Conservation (phyloP, 225 moss, liverwort and hornwort genomes). For the Polytrichum formosum region DNA sequence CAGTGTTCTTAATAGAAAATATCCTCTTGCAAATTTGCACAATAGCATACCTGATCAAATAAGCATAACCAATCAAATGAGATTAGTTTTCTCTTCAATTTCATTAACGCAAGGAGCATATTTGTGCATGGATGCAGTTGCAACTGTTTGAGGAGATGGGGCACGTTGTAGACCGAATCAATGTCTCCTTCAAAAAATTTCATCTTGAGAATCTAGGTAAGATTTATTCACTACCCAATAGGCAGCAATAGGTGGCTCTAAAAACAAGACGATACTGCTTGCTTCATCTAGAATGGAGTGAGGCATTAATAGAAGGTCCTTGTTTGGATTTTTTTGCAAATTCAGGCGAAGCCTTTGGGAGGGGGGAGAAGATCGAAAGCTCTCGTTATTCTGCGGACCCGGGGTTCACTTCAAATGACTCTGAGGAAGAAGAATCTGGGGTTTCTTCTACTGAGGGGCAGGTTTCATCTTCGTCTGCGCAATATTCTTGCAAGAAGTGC, state of each 20-base stretch:
- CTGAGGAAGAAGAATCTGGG: slow-evolving; percentile 25
- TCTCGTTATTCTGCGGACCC: slow-evolving; percentile 69
- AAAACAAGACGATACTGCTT: slow-evolving; percentile 18
- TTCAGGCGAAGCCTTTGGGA: slow-evolving; percentile 70
- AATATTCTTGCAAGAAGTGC: slow-evolving; percentile 61
- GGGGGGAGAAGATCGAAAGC: slow-evolving; percentile 68
- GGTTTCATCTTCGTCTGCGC: slow-evolving; percentile 26
- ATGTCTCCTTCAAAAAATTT: slow-evolving; percentile 44
- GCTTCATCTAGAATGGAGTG: slow-evolving; percentile 36
- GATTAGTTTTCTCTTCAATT: background rate
- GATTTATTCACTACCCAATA: slow-evolving; percentile 14
- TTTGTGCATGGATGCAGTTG: slow-evolving; percentile 35
- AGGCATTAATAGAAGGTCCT: slow-evolving; percentile 43
- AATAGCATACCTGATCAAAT: too few species aligned
- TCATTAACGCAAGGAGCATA: background rate
- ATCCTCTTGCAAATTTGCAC: too few species aligned
- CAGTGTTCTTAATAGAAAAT: too few species aligned
- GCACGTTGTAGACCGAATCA: slow-evolving; percentile 40
- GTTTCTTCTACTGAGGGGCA: slow-evolving; percentile 29
- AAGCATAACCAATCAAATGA: too few species aligned
- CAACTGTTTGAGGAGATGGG: slow-evolving; percentile 58
- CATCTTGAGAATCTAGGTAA: slow-evolving; percentile 60
- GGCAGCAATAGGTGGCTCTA: slow-evolving; percentile 16
- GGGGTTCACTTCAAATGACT: slow-evolving; percentile 39
- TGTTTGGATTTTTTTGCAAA: slow-evolving; percentile 50